Percentiles rank a stretch among this genome's conserved stretches.
These are phyloP conservation scores for Aspergillus tamarii DNA, from an alignment of 2,329 filamentous ascomycete genomes.

Conservation along the genomic window DNA sequence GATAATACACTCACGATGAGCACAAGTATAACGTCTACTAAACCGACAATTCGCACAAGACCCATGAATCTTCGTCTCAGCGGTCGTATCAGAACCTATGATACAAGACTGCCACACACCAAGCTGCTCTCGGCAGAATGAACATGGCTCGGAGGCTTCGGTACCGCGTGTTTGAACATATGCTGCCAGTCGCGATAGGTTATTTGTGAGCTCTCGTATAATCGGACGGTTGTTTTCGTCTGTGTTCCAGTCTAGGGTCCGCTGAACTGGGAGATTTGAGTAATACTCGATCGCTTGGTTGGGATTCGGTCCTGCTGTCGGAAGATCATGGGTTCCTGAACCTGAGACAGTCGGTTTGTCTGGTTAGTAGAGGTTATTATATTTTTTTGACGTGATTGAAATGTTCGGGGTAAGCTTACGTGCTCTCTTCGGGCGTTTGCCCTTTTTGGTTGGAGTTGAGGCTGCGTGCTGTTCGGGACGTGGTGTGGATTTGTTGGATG, in stretches of 20 bases:
- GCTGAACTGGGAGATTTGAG: neutral
- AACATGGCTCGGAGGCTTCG: slow-evolving; percentile 2
- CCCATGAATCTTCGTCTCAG: slow-evolving; percentile 1
- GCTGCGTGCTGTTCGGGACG: neutral
- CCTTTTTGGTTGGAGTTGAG: neutral
- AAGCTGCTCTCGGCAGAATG: neutral
- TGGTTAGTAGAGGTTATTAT: neutral
- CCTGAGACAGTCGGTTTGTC: neutral
- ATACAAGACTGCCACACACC: slow-evolving; percentile 10
- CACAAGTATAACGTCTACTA: slow-evolving; percentile 7
- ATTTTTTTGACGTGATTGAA: neutral
- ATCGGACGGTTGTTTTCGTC: neutral
- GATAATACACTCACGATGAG: neutral
- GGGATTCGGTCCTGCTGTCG: neutral
- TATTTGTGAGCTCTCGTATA: neutral
- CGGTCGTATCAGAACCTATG: neutral
- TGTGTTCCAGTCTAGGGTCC: neutral
- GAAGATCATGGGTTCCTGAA: neutral
- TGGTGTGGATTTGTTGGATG: neutral
- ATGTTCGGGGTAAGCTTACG: neutral
- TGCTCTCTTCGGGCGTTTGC: neutral
- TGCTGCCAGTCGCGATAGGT: slow-evolving; percentile 1
- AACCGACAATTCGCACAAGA: slow-evolving; percentile 13
- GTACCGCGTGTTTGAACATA: slow-evolving; percentile 9
- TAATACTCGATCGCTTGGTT: neutral